Base-by-base conservation (phyloP, 1,284 basidiomycete genomes). In the Flammula alnicola region DNA sequence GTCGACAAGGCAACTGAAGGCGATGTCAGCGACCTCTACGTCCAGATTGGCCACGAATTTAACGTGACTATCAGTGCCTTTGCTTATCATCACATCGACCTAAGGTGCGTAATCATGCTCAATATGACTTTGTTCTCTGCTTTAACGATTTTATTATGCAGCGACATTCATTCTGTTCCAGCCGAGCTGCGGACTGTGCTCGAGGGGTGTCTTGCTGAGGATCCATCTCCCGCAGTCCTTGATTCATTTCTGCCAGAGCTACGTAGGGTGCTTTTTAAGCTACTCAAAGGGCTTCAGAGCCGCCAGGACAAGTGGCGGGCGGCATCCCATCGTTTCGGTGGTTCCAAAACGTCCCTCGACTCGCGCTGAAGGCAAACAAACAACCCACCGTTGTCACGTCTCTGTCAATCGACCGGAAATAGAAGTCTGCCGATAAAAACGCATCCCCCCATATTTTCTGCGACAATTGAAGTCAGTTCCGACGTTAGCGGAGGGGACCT, bases 1-100 rank as follows among this genome's bases (percentile, higher is more conserved):
- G 61, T 77, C 2, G 76, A 81, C 1, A 74, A 82, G 29, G 83
- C 88, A 3, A 76, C 81, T 3, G 93, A 96, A 57, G 76, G 75
- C 14, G 76, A 93, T 64, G 94, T 98, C 58, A 95, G 91, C 74
- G 88, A 96, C 67, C 83, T 93, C 49, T 99, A 95, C 65, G 92
- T 99, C 47, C 81, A 86, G 55, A 81, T 98, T n/a, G 95, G 94
- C 29, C 91, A 93, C 63, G 88, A 95, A 59, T 96, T 98, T 75
- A 95, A 96, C 70, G 76, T 81, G 2, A 89, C 90, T 43, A 83
- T 93, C 27, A 78, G 77, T 27, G 92, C 94, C 0, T 98, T 98
- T 66, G 78, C 82, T 17, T 75, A 80, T 43, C 84, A 89, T 58
- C 79, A 83, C 19, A 93, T 99, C 60, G 83, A 89, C 55, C 85